Evolutionary conservation across 1,284 basidiomycete species (phyloP), one percentile per base, ranked within the genome.

Genomic region (Puccinia hordei): DNA sequence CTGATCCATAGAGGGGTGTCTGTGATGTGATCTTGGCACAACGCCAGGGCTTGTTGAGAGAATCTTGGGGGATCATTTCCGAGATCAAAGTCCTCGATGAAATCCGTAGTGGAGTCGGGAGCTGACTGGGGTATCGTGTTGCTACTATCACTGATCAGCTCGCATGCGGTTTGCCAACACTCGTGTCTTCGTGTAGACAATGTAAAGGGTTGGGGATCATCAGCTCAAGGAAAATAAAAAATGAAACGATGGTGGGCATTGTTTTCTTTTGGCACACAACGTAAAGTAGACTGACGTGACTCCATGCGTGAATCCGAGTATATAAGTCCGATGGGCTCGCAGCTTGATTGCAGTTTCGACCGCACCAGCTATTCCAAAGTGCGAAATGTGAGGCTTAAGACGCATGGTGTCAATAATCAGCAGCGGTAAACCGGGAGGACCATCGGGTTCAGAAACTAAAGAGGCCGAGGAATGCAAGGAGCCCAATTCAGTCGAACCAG

Each of bases 361-460:
- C 10, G 91, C 87, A 80, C 90, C 88, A 68, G 86, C 87, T 17
- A 93, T 82, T 0, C 92, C 92, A 82, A 91, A 89, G 85, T 93
- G 92, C 10, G 92, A 93, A n/a, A 87, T 89, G 84, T 92, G 91
- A 1, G 87, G 85, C 6, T 85, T 83, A 2, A 92, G 86, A 61
- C 90, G 87, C 63, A 93, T 86, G 83, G 91, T 92, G 84, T 93
- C 92, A 44, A 93, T 86, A 63, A 93, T 88, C 78, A 91, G 87
- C 13, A 92, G 88, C 15, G 89, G 87, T 30, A 89, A 87, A 22
- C 84, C 81, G 49, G 49, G 33, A 10, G 59, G 59, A 15, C 46
- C 46, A 3, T 49, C 46, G 46, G 13, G 2, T 3, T 49, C 27
- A 3, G 59, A 61, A 2, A 30, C 59, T 24, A 22, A 61, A 15